phyloP scores from a whole-genome alignment of 2,329 filamentous ascomycete genomes.

The Trichoderma sp. region DNA sequence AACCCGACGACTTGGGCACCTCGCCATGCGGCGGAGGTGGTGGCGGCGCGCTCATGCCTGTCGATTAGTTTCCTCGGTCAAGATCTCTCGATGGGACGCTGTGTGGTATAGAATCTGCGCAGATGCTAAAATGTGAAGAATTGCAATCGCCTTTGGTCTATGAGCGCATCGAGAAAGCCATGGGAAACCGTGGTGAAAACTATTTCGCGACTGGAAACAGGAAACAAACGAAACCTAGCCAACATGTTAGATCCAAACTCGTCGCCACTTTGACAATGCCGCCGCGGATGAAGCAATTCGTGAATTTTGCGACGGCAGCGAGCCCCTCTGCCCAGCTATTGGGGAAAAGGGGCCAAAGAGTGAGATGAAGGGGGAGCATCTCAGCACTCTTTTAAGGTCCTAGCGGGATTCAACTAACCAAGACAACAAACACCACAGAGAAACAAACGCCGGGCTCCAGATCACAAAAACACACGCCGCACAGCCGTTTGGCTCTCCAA shows the following conservation, averaged over 20 bases:
- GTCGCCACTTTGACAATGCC: neutral
- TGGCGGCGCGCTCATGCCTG: conserved; percentile 49
- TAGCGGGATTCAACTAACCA: conserved; percentile 14
- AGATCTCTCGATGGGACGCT: neutral
- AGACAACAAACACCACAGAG: conserved; percentile 14
- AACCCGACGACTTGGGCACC: conserved; percentile 55
- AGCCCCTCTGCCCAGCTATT: neutral
- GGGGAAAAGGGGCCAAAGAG: conserved; percentile 3
- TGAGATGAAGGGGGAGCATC: conserved; percentile 7
- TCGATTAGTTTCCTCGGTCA: neutral
- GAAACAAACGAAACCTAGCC: neutral
- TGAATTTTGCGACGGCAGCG: neutral
- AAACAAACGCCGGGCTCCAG: conserved; percentile 31
- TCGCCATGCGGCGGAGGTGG: conserved; percentile 84
- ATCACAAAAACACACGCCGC: conserved; percentile 4
- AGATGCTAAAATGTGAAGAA: neutral
- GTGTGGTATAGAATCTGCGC: neutral
- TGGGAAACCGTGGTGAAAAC: conserved; percentile 23
- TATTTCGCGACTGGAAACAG: conserved; percentile 1
- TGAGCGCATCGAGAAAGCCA: conserved; percentile 31
- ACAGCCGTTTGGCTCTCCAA: neutral
- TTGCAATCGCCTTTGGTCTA: conserved; percentile 24
- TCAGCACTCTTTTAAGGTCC: neutral
- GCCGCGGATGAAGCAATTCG: neutral
- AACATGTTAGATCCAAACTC: neutral